Conservation (phyloP, 768 basidiomycete genomes). For the Artomyces pyxidatus region DNA sequence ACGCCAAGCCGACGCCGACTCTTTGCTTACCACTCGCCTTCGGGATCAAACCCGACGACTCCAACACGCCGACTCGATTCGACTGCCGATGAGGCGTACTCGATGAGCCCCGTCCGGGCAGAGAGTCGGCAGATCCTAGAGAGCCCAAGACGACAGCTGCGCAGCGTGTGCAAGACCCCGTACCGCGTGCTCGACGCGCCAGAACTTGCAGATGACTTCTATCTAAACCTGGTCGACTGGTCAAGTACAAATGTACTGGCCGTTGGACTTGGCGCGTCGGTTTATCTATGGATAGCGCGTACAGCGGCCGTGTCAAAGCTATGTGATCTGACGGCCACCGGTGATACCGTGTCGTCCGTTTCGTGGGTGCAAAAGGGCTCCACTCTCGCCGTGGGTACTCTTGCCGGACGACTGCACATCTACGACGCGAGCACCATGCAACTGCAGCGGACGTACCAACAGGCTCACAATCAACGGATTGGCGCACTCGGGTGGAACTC, state of each 20-base stretch:
- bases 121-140: constrained; percentile 78
- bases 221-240: constrained; percentile 98
- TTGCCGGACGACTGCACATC: constrained; percentile 83
- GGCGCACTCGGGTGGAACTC: constrained; percentile 94
- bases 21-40: constrained; percentile 61
- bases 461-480: constrained; percentile 83
- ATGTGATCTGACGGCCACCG: constrained; percentile 61
- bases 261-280: constrained; percentile 85
- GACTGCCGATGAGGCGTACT: constrained; percentile 83
- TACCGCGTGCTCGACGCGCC: constrained; percentile 97
- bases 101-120: constrained; percentile 81
- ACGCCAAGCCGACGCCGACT: constrained; percentile 49
- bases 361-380: constrained; percentile 94
- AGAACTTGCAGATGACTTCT: constrained; percentile 96
- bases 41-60: constrained; percentile 39
- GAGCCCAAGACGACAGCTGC: constrained; percentile 71
- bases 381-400: constrained; percentile 87
- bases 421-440: constrained; percentile 82
- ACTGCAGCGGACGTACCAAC: constrained; percentile 71
- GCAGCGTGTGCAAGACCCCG: constrained; percentile 88
- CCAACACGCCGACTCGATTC: constrained; percentile 65
- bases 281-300: constrained; percentile 96
- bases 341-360: constrained; percentile 78
- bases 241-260: constrained; percentile 90
- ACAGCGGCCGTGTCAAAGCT: constrained; percentile 89